phyloP scores from a whole-genome alignment of 345 rosid species.

The Excoecaria agallocha region DNA sequence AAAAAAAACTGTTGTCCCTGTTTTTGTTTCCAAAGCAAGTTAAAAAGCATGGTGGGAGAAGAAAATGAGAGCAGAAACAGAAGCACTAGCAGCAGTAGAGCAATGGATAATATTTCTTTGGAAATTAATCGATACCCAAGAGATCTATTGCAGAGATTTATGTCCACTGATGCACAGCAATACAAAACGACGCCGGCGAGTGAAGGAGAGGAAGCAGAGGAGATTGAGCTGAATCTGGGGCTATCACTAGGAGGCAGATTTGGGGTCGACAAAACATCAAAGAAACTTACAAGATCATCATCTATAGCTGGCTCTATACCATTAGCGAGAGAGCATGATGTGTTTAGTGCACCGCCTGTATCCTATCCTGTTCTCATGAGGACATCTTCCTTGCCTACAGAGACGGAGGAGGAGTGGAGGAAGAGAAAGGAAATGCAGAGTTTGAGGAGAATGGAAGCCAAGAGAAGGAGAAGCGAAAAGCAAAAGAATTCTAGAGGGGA shows the following conservation, averaged over 20 bases:
- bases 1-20: not conserved
- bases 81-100: conserved; percentile 35
- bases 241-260: conserved; percentile 83
- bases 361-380: conserved; percentile 53
- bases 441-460: conserved; percentile 78
- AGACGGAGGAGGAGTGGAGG: conserved; percentile 90
- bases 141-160: conserved; percentile 76
- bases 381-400: conserved; percentile 80
- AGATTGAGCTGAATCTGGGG: conserved; percentile 82
- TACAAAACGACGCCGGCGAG: conserved; percentile 8
- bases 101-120: conserved; percentile 54
- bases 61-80: conserved; percentile 34
- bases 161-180: conserved; percentile 33
- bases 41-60: conserved; percentile 59
- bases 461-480: conserved; percentile 78
- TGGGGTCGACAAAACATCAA: conserved; percentile 68
- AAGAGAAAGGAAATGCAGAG: conserved; percentile 85
- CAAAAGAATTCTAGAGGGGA: conserved; percentile 48
- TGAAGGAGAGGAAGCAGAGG: conserved; percentile 37
- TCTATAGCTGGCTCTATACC: conserved; percentile 59
- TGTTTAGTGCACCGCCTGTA: conserved; percentile 25
- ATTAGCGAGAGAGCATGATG: conserved; percentile 33
- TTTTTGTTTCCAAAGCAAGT: not conserved
- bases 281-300: conserved; percentile 66
- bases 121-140: conserved; percentile 59